Percentiles rank a stretch among this genome's conserved stretches.
Evolutionary conservation across 192 early-diverging fungal species (phyloP).

Genomic region (Anaeromyces robustus): DNA sequence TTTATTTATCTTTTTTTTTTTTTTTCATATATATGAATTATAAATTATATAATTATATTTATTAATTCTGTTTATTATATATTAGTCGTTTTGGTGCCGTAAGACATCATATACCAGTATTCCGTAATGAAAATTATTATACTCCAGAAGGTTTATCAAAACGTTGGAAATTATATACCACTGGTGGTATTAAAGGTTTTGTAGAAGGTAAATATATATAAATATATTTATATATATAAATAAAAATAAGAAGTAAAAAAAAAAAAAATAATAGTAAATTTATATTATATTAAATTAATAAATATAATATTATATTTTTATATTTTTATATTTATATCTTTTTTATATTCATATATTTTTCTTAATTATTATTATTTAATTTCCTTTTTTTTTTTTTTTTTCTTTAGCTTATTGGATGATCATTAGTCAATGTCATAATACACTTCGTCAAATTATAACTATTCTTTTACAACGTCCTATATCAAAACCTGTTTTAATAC

Average conservation of each 20-base stretch:
- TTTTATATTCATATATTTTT: no score
- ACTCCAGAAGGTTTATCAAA: background rate
- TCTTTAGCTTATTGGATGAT: background rate
- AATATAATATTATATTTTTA: no score
- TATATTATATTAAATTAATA: no score
- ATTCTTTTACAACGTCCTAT: background rate
- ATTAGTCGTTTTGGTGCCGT: background rate
- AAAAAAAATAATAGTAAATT: no score
- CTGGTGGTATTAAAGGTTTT: background rate
- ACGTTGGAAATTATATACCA: background rate
- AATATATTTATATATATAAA: background rate
- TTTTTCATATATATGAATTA: no score
- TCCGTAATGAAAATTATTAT: background rate
- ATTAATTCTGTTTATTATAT: no score
- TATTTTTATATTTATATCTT: no score
- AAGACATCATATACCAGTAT: background rate
- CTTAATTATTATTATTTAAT: no score
- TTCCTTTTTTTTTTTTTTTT: no score
- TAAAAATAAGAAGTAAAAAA: no score
- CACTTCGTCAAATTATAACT: background rate
- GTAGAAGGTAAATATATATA: background rate
- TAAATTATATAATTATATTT: no score
- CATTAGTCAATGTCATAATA: background rate
- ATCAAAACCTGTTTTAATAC: conserved; percentile 34
- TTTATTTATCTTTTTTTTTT: no score